Evolutionary conservation across 2,329 filamentous ascomycete genomes (phyloP).

Genomic region (Clonostachys byssicola): DNA sequence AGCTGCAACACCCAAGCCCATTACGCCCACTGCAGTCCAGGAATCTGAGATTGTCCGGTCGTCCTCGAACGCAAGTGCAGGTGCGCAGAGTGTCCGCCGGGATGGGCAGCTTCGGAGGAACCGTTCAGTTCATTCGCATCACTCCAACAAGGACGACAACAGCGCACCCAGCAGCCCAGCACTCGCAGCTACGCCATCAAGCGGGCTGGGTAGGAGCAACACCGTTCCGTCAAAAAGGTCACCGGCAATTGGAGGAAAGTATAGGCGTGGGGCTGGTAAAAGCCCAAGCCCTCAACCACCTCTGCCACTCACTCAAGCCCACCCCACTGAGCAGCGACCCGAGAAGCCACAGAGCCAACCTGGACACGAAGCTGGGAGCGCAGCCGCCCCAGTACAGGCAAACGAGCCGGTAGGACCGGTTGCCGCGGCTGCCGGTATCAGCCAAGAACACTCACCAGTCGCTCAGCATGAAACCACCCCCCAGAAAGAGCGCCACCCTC

Average conservation of each 20-base stretch:
- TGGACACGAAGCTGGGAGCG: too few relatives aligned
- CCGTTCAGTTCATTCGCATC: conserved; percentile 86
- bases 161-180: conserved; percentile 66
- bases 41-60: conserved; percentile 59
- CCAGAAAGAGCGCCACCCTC: conserved; percentile 62
- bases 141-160: conserved; percentile 71
- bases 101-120: conserved; percentile 80
- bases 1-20: conserved; percentile 15
- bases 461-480: conserved; percentile 37
- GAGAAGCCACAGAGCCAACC: conserved; percentile 8
- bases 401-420: too few relatives aligned
- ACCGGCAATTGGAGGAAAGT: conserved; percentile 66
- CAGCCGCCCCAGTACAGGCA: too few relatives aligned
- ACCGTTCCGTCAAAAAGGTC: conserved; percentile 91
- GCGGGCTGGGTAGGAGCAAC: conserved; percentile 67
- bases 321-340: conserved; percentile 5
- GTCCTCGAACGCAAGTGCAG: conserved; percentile 82
- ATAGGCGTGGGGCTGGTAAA: conserved; percentile 36
- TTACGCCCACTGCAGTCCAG: conserved; percentile 37
- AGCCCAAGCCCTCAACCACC: conserved; percentile 20
- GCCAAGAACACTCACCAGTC: too few relatives aligned
- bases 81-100: conserved; percentile 79
- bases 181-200: conserved; percentile 47
- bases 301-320: conserved; percentile 29
- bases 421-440: too few relatives aligned